Conservation (phyloP, 2,329 filamentous ascomycete species). For the Sclerotinia minor region DNA sequence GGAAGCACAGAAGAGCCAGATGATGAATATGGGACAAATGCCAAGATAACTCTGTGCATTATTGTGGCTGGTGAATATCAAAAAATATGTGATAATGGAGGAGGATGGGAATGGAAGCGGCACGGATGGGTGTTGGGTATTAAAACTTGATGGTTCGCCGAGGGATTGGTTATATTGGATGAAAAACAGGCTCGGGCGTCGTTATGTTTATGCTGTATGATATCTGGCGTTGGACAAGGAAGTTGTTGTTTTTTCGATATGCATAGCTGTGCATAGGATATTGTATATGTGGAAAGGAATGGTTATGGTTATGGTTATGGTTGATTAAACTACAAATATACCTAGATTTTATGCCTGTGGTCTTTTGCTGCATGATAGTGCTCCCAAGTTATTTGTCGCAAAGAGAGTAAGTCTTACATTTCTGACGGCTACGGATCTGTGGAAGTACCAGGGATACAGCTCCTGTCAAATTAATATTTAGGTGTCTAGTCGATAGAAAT, state of each 20-base stretch:
- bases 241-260: neutral
- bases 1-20: constrained; percentile 31
- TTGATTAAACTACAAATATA: neutral
- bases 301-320: constrained; percentile 8
- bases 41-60: constrained; percentile 1
- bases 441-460: neutral
- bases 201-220: constrained; percentile 12
- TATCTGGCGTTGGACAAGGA: constrained; percentile 4
- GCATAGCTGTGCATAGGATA: constrained; percentile 6
- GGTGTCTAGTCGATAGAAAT: neutral
- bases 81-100: neutral
- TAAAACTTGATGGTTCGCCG: constrained; percentile 10
- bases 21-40: constrained; percentile 25
- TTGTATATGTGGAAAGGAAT: neutral
- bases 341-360: neutral
- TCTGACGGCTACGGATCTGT: too few relatives aligned
- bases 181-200: constrained; percentile 1
- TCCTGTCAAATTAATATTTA: neutral
- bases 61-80: neutral
- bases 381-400: neutral
- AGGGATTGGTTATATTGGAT: constrained; percentile 7
- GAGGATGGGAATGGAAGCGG: neutral
- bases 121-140: constrained; percentile 20
- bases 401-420: neutral
- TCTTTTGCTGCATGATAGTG: neutral